These are phyloP conservation scores for Aspergillus novoparasiticus DNA, from an alignment of 2,329 filamentous ascomycete species.

Conservation along the genomic window DNA sequence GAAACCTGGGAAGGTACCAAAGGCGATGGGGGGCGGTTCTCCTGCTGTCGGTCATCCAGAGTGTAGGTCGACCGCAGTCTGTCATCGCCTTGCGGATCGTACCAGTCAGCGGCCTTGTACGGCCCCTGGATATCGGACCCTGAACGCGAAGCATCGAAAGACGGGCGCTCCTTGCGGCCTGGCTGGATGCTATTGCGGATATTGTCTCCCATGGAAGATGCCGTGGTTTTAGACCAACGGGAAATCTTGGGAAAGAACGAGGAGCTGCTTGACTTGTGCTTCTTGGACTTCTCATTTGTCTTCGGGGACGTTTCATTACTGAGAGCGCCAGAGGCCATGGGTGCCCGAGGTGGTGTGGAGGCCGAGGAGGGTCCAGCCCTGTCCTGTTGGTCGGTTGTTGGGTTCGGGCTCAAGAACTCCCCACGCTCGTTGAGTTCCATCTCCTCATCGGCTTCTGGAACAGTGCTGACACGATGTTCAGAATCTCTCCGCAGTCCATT, in stretches of 20 bases:
- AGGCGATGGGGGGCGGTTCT: conserved; percentile 60
- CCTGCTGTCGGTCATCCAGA: conserved; percentile 41
- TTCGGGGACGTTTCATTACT: conserved; percentile 80
- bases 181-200: conserved; percentile 65
- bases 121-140: conserved; percentile 73
- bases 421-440: conserved; percentile 58
- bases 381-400: conserved; percentile 48
- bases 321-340: conserved; percentile 48
- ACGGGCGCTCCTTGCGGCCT: conserved; percentile 62
- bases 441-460: conserved; percentile 81
- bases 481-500: conserved; percentile 59
- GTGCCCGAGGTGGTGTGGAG: conserved; percentile 48
- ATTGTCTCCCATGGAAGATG: conserved; percentile 80
- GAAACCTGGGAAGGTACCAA: conserved; percentile 62
- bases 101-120: conserved; percentile 47
- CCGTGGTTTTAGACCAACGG: conserved; percentile 94
- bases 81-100: conserved; percentile 51
- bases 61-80: conserved; percentile 47
- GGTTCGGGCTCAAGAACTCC: conserved; percentile 57
- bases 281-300: conserved; percentile 72
- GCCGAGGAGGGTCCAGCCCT: conserved; percentile 48
- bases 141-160: conserved; percentile 71
- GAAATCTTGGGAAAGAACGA: conserved; percentile 90
- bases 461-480: conserved; percentile 85
- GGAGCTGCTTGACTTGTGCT: conserved; percentile 84